phyloP scores from a whole-genome alignment of 2,329 filamentous ascomycete genomes.

The Mycosphaerella sp. region DNA sequence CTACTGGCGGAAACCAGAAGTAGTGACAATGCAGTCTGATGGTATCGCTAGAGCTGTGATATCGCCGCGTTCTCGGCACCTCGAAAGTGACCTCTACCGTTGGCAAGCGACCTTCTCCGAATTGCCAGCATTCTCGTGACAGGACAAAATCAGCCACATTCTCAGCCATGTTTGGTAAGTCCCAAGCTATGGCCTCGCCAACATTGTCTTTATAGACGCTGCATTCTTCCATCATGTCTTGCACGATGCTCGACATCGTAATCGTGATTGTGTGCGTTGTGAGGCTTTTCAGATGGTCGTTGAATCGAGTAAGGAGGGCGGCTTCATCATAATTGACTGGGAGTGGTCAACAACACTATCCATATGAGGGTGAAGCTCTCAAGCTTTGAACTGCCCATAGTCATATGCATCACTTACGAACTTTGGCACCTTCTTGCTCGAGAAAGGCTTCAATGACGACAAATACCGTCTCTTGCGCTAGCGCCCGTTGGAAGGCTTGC shows the following conservation, averaged over 20 bases:
- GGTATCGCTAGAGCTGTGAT: not conserved
- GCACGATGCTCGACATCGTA: slow-evolving; percentile 20
- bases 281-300: slow-evolving; percentile 13
- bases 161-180: slow-evolving; percentile 1
- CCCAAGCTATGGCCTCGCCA: not conserved
- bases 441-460: slow-evolving; percentile 24
- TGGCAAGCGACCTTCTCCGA: slow-evolving; percentile 10
- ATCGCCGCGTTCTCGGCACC: not conserved
- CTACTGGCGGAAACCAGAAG: slow-evolving; percentile 18
- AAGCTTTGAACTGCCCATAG: no score
- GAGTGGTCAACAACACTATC: no score
- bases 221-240: slow-evolving; percentile 20
- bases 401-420: not conserved
- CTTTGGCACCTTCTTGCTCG: slow-evolving; percentile 7
- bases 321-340: not conserved
- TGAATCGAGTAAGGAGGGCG: slow-evolving; percentile 10
- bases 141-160: slow-evolving; percentile 19
- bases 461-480: slow-evolving; percentile 22
- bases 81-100: slow-evolving; percentile 21
- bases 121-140: slow-evolving; percentile 24
- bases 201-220: not conserved
- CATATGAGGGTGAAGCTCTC: no score
- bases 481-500: slow-evolving; percentile 24
- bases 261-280: slow-evolving; percentile 23
- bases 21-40: slow-evolving; percentile 20